Evolutionary conservation across 1,284 basidiomycete species (phyloP), one percentile per base, ranked within the genome.

Genomic region (Cryptococcus wingfieldii): DNA sequence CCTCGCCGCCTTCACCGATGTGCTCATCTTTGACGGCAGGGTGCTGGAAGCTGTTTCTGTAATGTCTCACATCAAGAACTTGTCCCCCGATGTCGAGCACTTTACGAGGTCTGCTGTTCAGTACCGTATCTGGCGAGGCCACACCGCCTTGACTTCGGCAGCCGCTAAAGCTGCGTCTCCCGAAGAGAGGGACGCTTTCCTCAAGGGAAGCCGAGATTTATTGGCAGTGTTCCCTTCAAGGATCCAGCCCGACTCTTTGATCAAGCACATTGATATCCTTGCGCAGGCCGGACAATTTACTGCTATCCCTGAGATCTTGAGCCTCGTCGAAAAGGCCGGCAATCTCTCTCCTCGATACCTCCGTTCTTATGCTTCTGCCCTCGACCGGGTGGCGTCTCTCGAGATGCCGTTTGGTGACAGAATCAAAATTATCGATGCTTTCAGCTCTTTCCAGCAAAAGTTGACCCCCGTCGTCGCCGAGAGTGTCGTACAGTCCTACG

Each of bases 401-500:
- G 52, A 54, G 3, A 53, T 54, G 5, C 52, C 56, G 5, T 13
- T 51, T 25, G 27, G 27, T 9, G 18, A 46, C 7, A 45, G 53
- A 14, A 60, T 68, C 14, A 45, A 58, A 27, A 41, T 62, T 8
- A 38, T 63, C 27, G 51, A 63, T 16, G 56, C 56, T 5, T 47
- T 59, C 44, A 50, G 56, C 3, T 50, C 55, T 18, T 58, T 67
- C 38, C 54, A 53, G 31, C 45, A 50, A 2, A 38, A 38, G 10
- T 16, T 64, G 4, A 25, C 54, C 1, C 28, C 54, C 9, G 28
- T 53, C 2, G n/a, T 67, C 43, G 55, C 60, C 12, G 46, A 64
- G 13, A 28, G 53, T 28, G 51, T 67, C 9, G 47, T 69, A 8
- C 54, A 57, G 48, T 61, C 67, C 47, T 68, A 66, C 34, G 9